phyloP scores from a whole-genome alignment of 129 eudicot genomes.

The Scalesia atractyloides region DNA sequence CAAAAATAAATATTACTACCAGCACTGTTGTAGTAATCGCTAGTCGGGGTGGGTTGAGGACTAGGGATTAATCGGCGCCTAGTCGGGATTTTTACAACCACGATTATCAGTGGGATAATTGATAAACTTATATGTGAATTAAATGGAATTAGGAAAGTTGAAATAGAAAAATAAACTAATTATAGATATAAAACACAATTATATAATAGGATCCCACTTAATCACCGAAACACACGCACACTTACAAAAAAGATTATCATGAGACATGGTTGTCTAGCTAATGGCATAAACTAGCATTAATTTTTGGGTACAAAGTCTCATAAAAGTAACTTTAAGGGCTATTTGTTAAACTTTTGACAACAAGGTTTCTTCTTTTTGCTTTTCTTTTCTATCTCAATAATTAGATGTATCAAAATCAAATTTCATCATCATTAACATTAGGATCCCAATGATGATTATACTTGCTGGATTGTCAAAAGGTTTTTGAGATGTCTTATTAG shows the following conservation, averaged over 20 bases:
- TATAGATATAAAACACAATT: constrained; percentile 1
- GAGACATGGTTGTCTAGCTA: constrained; percentile 34
- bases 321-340: constrained; percentile 23
- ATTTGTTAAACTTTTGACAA: constrained; percentile 24
- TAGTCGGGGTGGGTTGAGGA: too few relatives aligned
- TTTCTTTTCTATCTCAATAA: constrained; percentile 10
- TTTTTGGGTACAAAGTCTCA: constrained; percentile 18
- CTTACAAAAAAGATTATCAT: constrained; percentile 4
- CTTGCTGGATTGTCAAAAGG: constrained; percentile 2
- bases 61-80: too few relatives aligned
- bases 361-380: constrained; percentile 13
- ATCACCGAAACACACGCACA: constrained; percentile 21
- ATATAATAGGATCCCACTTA: constrained; percentile 19
- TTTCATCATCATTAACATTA: not conserved
- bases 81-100: too few relatives aligned
- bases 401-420: constrained; percentile 29
- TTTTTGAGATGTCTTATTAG: constrained; percentile 3
- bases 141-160: not conserved
- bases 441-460: not conserved
- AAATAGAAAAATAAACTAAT: not conserved
- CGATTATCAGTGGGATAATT: too few relatives aligned
- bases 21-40: too few relatives aligned
- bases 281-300: constrained; percentile 16
- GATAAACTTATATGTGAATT: too few relatives aligned
- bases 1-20: too few relatives aligned